Percentiles rank a stretch among this genome's conserved stretches.
phyloP scores from a whole-genome alignment of 1,284 basidiomycete species.

The Ceratobasidium sp. region DNA sequence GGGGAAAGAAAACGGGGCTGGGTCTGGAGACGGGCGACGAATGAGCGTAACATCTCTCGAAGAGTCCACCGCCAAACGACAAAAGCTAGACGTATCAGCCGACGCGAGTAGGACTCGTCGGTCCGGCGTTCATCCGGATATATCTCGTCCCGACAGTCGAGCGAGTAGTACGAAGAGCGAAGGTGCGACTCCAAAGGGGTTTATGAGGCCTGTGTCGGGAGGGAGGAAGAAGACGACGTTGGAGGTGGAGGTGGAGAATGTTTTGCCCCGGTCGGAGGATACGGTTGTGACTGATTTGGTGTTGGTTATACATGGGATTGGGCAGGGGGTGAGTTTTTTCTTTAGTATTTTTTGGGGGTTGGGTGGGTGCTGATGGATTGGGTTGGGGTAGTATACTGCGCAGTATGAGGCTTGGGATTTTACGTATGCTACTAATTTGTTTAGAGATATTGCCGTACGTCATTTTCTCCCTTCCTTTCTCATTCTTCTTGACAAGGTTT shows the following conservation, averaged over 20 bases:
- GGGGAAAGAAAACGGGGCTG: background rate
- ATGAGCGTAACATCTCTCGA: conserved; percentile 22
- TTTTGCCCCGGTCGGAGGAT: conserved; percentile 51
- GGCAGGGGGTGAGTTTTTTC: conserved; percentile 55
- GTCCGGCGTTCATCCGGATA: conserved; percentile 23
- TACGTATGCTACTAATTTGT: conserved; percentile 65
- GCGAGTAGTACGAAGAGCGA: conserved; percentile 35
- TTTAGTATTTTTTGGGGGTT: conserved; percentile 9
- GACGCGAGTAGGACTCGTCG: conserved; percentile 43
- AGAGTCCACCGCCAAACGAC: conserved; percentile 20
- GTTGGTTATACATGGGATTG: conserved; percentile 66
- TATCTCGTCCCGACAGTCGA: conserved; percentile 13
- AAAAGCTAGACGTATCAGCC: conserved; percentile 27
- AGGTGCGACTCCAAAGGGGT: conserved; percentile 7
- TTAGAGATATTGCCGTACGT: conserved; percentile 61
- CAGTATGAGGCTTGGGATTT: conserved; percentile 65
- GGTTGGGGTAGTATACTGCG: conserved; percentile 57
- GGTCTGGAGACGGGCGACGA: conserved; percentile 20
- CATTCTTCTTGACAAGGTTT: background rate
- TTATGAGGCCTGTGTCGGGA: background rate
- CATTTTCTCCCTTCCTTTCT: background rate
- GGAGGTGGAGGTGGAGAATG: conserved; percentile 15
- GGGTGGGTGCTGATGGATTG: background rate
- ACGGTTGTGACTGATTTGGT: conserved; percentile 63
- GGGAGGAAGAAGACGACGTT: conserved; percentile 18